phyloP scores from a whole-genome alignment of 1,284 basidiomycete genomes.

The Marasmius tenuissimus region DNA sequence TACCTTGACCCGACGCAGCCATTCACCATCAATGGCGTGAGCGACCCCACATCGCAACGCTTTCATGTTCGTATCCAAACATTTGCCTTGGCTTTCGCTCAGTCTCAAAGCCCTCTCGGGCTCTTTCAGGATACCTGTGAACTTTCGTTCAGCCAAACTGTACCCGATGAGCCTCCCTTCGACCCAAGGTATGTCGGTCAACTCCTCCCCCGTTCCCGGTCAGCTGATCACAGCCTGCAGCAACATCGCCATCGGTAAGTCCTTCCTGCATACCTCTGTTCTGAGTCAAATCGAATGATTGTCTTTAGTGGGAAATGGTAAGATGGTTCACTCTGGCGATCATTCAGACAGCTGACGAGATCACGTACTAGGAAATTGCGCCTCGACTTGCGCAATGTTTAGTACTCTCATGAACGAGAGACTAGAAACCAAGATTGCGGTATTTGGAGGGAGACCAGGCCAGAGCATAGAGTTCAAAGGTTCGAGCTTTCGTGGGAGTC shows the following conservation, averaged over 20 bases:
- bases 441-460: constrained; percentile 62
- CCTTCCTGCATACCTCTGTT: not conserved
- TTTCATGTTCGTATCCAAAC: not conserved
- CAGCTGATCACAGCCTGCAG: constrained; percentile 24
- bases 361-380: constrained; percentile 51
- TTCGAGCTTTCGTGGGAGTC: constrained; percentile 16
- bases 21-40: not conserved
- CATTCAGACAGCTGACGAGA: constrained; percentile 15
- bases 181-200: constrained; percentile 31
- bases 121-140: constrained; percentile 40
- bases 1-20: not conserved
- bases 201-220: not conserved
- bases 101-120: too few relatives aligned
- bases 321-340: not conserved
- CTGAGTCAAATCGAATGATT: not conserved
- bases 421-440: constrained; percentile 53
- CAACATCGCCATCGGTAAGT: constrained; percentile 53
- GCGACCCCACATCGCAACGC: not conserved
- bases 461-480: constrained; percentile 58
- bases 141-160: constrained; percentile 36
- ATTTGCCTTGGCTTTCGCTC: too few relatives aligned
- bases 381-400: constrained; percentile 67
- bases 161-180: constrained; percentile 55
- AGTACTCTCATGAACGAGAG: constrained; percentile 62
- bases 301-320: constrained; percentile 33